These are phyloP conservation scores for Persicaria tinctoria DNA, from an alignment of 148 eudicot species.

Conservation along the genomic window DNA sequence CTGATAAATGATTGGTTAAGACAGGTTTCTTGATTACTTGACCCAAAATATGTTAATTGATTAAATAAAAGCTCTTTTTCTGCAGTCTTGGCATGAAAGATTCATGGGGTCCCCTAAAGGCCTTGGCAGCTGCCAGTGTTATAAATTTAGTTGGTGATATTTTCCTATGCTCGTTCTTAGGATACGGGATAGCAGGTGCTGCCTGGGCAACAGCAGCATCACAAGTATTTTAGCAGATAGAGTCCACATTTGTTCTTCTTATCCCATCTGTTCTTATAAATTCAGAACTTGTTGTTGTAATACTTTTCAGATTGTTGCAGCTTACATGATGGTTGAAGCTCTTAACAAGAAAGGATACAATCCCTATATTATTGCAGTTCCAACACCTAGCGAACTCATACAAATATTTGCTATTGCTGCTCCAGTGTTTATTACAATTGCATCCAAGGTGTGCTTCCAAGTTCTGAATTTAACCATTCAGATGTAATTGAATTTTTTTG, in stretches of 20 bases:
- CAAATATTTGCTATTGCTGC: conserved; percentile 72
- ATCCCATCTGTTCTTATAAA: conserved; percentile 54
- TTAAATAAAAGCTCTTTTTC: conserved; percentile 4
- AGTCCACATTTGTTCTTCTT: conserved; percentile 33
- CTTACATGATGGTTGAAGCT: conserved; percentile 71
- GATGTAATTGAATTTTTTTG: not conserved
- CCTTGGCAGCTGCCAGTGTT: conserved; percentile 76
- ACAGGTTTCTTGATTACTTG: not conserved
- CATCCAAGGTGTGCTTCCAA: conserved; percentile 62
- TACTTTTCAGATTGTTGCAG: conserved; percentile 69
- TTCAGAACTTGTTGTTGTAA: conserved; percentile 54
- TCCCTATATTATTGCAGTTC: conserved; percentile 57
- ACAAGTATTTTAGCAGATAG: conserved; percentile 37
- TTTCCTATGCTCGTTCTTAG: conserved; percentile 58
- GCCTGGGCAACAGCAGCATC: conserved; percentile 97
- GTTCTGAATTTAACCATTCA: not conserved
- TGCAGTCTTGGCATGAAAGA: conserved; percentile 97
- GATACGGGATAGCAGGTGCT: conserved; percentile 91
- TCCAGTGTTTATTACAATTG: conserved; percentile 82
- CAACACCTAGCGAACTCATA: conserved; percentile 54
- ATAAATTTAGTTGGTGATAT: conserved; percentile 77
- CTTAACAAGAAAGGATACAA: conserved; percentile 81
- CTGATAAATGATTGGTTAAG: not conserved
- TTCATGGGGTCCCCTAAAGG: conserved; percentile 97
- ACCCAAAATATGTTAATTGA: not conserved